These are phyloP conservation scores for Chloranthus sessilifolius DNA, from an alignment of 164 flowering plant genomes.

Conservation along the genomic window DNA sequence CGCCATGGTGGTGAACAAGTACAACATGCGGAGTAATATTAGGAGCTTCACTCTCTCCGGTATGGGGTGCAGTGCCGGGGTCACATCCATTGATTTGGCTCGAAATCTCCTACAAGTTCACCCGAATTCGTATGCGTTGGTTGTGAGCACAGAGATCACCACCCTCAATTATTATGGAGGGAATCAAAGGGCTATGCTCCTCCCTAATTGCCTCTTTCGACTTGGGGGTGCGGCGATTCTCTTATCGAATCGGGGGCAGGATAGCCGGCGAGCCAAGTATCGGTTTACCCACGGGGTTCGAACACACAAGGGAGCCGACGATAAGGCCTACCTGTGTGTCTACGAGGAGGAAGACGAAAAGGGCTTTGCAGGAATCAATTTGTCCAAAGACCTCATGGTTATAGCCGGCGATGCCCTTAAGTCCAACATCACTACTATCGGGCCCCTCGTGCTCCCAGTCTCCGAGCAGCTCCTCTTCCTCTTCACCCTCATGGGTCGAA, in stretches of 20 bases:
- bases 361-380: conserved; percentile 28
- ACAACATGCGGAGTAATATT: conserved; percentile 32
- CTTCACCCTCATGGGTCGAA: conserved; percentile 32
- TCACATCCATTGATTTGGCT: conserved; percentile 30
- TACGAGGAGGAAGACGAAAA: conserved; percentile 26
- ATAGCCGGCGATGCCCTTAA: conserved; percentile 42
- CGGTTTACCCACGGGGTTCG: conserved; percentile 53
- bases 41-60: conserved; percentile 34
- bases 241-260: conserved; percentile 22
- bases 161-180: conserved; percentile 27
- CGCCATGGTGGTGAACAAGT: conserved; percentile 35
- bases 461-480: conserved; percentile 38
- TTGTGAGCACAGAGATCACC: conserved; percentile 30
- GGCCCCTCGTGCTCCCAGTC: conserved; percentile 33
- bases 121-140: conserved; percentile 25
- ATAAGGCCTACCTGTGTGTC: conserved; percentile 29
- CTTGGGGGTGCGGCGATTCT: conserved; percentile 33
- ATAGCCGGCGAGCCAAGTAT: conserved; percentile 26
- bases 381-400: conserved; percentile 37
- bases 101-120: conserved; percentile 34
- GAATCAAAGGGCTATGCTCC: conserved; percentile 28
- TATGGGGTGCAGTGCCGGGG: conserved; percentile 36
- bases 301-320: conserved; percentile 38
- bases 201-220: conserved; percentile 32
- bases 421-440: conserved; percentile 38